A percentile compares a stretch with the other conserved stretches of the same genome.
Conservation (phyloP, 495 filamentous ascomycete species). For the Aspergillus leporis region DNA sequence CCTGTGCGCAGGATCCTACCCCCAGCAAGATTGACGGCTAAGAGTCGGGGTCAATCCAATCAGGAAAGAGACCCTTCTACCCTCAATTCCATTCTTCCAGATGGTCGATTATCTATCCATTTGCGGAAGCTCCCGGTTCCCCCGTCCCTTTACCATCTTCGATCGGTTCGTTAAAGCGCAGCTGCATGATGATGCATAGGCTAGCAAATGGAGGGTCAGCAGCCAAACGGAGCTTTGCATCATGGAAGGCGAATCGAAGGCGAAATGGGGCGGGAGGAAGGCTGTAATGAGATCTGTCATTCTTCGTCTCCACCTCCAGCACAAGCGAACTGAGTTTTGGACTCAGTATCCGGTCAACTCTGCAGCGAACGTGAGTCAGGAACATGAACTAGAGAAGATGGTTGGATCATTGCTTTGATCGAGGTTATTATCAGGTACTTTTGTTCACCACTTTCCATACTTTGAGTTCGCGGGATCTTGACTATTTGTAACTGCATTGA, state of each 20-base stretch:
- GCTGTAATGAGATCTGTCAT: conserved; percentile 18
- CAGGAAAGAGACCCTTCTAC: not conserved
- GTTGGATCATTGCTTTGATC: conserved; percentile 4
- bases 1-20: not conserved
- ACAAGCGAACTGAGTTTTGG: conserved; percentile 6
- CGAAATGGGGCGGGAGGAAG: conserved; percentile 2
- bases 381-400: conserved; percentile 6
- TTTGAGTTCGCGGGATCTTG: not conserved
- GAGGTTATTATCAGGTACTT: not conserved
- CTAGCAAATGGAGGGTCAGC: conserved; percentile 4
- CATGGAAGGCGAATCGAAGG: not conserved
- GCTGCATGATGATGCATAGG: not conserved
- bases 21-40: not conserved
- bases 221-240: not conserved
- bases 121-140: not conserved
- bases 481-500: not conserved
- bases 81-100: not conserved
- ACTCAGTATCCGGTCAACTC: conserved; percentile 3
- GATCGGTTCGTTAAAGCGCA: not conserved
- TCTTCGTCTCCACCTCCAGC: conserved; percentile 11
- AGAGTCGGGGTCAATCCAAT: not conserved
- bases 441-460: not conserved
- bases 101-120: not conserved
- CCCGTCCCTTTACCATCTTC: not conserved
- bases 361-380: conserved; percentile 20